Evolutionary conservation across 768 basidiomycete genomes (phyloP), one percentile per base, ranked within the genome.

Genomic region (Leccinum olivaceopallidum): DNA sequence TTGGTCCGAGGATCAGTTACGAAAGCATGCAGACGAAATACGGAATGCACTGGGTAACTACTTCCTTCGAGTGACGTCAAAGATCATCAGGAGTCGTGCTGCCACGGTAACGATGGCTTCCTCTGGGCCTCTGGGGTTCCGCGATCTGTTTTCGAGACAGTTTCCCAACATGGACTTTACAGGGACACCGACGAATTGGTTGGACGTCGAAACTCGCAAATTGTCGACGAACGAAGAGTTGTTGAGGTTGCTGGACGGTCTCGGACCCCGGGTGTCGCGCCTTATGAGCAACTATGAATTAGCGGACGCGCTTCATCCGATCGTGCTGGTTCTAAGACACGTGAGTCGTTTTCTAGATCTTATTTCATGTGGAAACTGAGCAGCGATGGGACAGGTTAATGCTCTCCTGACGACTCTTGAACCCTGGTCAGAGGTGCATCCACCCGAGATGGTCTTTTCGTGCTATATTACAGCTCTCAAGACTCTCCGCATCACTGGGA

Each of bases 21-120:
- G 81, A 34, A 89, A 88, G 63, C 82, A 87, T 58, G 70, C 77
- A 28, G 79, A 77, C 30, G 86, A 89, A 62, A 78, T 89, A 53
- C 80, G 80, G 56, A 82, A 85, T 9, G 73, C 81, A 37, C 75
- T 95, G 0, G 94, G 93, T n/a, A 96, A 96, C 75, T 84, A 90
- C 57, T 79, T 88, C 57, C 74, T 85, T 53, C 86, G 94, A 28
- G 77, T 89, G 13, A 83, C 86, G 0, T 87, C 86, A 4, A 72
- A 76, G 3, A 80, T 76, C 42, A 81, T 95, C 55, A 67, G 70
- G 42, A 63, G 59, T 6, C 73, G 72, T 12, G 68, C 37, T 55
- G 67, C 44, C 48, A 32, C 14, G 0, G 6, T 54, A 18, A 54
- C 20, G 28, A 28, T 6, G 22, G 44, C 32, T 4, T 59, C 47